phyloP scores from a whole-genome alignment of 2,329 filamentous ascomycete species.

The Sclerotinia nivalis region DNA sequence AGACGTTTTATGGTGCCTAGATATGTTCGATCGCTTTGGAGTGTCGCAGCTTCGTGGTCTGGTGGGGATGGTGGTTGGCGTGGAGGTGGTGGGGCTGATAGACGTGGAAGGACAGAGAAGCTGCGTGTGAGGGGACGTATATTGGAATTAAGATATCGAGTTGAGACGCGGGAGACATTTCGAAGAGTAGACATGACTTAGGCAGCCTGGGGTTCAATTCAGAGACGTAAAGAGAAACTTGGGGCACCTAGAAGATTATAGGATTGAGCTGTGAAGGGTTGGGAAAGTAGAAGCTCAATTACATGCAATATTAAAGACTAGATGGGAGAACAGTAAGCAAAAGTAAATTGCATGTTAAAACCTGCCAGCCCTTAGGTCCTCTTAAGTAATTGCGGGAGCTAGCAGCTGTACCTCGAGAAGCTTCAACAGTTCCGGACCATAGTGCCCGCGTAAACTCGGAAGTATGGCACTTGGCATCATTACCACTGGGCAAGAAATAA shows the following conservation, averaged over 20 bases:
- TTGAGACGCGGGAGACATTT: conserved; percentile 11
- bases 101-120: conserved; percentile 23
- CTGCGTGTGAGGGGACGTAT: conserved; percentile 4
- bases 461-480: background rate
- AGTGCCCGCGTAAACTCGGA: background rate
- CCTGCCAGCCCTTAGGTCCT: background rate
- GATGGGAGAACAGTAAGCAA: background rate
- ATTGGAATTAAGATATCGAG: background rate
- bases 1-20: conserved; percentile 36
- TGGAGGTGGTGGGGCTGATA: conserved; percentile 5
- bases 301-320: background rate
- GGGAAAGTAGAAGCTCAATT: background rate
- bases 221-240: background rate
- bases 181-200: conserved; percentile 13
- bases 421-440: background rate
- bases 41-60: conserved; percentile 26
- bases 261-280: background rate
- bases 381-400: background rate
- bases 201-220: background rate
- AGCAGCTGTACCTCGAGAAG: background rate
- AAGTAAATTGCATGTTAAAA: background rate
- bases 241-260: background rate
- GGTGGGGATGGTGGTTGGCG: conserved; percentile 27
- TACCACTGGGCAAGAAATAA: background rate
- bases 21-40: conserved; percentile 25